Evolutionary conservation across 208 protist species (phyloP), one percentile per base, ranked within the genome.

Genomic region (Wallacemonas rigidus): DNA sequence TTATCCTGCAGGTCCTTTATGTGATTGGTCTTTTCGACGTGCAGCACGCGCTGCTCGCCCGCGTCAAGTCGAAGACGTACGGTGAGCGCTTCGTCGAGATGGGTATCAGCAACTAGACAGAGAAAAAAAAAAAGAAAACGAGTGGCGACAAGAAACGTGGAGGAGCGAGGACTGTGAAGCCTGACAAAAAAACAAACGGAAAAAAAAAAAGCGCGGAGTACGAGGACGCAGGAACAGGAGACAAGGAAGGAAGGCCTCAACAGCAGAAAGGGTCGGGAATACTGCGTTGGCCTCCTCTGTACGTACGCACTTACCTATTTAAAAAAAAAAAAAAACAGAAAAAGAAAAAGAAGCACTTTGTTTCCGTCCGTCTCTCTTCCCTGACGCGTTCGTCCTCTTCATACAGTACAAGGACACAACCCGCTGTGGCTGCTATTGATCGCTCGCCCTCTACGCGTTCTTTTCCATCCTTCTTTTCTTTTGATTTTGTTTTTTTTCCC

Each of bases 31-130:
- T 95, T 36, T 94, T 94, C 76, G 91, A 95, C 67, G 81, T 94
- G 67, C 91, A 95, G 78, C 83, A 81, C 69, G 85, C 92, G 36
- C 77, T 94, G 41, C 74, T 95, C 17, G 70, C 80, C 5, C 86
- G 86, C 15, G 84, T 91, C 11, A 90, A 88, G 81, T 87, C 82
- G n/a, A 95, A 92, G 72, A 95, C 87, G 26, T 95, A 95, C 74
- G 87, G 87, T 4, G 87, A 92, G 69, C 82, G 87, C 44, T 91
- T 95, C 63, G 87, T 91, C 9, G 90, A 93, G 75, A 92, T 93
- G 86, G 88, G 88, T 36, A 91, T 93, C 64, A 91, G 79, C 75
- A 92, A 85, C 70, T 95, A 80, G 76, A 62, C 26, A 74, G 60
- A 74, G 60, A 60, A 77, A 47, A 76, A 56, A 76, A n/a, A 69